phyloP scores from a whole-genome alignment of 1,284 basidiomycete genomes.

The Microbotryomycetes sp. region DNA sequence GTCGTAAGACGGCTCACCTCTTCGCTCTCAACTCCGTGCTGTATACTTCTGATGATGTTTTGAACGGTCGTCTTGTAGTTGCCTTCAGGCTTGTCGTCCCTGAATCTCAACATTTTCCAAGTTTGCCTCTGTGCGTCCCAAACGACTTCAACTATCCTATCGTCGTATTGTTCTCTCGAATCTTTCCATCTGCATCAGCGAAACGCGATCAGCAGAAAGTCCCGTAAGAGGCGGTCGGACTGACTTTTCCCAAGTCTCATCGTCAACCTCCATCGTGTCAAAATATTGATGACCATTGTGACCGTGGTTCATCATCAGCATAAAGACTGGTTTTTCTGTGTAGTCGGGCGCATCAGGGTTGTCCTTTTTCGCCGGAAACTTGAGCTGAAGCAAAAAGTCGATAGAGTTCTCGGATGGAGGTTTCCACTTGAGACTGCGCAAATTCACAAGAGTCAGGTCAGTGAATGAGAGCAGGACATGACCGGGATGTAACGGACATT shows the following conservation, averaged over 20 bases:
- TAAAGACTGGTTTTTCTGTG: slow-evolving; percentile 74
- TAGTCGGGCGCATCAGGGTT: slow-evolving; percentile 64
- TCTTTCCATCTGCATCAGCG: slow-evolving; percentile 64
- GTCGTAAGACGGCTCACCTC: slow-evolving; percentile 23
- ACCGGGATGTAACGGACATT: slow-evolving; percentile 55
- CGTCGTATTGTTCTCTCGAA: slow-evolving; percentile 73
- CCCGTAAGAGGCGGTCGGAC: slow-evolving; percentile 33
- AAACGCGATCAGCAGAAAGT: not conserved
- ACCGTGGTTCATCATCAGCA: slow-evolving; percentile 51
- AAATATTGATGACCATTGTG: slow-evolving; percentile 56
- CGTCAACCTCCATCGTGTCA: slow-evolving; percentile 76
- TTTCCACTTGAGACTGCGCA: slow-evolving; percentile 88
- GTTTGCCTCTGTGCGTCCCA: slow-evolving; percentile 63
- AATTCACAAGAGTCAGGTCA: slow-evolving; percentile 2
- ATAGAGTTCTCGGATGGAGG: slow-evolving; percentile 96
- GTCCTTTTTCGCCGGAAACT: slow-evolving; percentile 65
- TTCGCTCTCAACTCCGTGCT: slow-evolving; percentile 69
- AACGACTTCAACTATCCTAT: slow-evolving; percentile 85
- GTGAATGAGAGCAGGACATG: not conserved
- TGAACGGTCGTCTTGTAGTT: slow-evolving; percentile 76
- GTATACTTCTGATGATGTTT: slow-evolving; percentile 76
- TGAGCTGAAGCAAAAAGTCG: slow-evolving; percentile 89
- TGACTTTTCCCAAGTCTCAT: slow-evolving; percentile 87
- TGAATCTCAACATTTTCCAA: slow-evolving; percentile 85
- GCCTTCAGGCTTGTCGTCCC: slow-evolving; percentile 83